phyloP scores from a whole-genome alignment of 805 yeast genomes.

The Candida golubevii region DNA sequence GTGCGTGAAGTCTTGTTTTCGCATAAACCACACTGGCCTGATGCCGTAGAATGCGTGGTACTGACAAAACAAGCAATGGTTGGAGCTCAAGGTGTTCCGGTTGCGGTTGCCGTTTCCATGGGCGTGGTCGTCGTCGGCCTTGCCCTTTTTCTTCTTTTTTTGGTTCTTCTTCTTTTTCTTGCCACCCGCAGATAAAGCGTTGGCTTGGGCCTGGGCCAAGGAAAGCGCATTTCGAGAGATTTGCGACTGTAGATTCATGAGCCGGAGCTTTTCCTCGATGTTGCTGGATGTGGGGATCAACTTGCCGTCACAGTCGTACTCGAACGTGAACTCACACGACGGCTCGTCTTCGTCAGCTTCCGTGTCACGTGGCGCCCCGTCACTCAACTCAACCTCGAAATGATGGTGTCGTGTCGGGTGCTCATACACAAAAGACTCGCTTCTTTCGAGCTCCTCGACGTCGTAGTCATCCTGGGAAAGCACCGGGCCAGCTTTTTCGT shows the following conservation, averaged over 20 bases:
- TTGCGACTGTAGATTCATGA: constrained; percentile 26
- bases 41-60: constrained; percentile 48
- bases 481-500: constrained; percentile 2
- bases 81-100: neutral
- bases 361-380: constrained; percentile 25
- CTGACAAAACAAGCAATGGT: constrained; percentile 48
- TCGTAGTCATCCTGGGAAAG: constrained; percentile 34
- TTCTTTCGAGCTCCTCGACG: constrained; percentile 31
- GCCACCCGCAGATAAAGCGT: constrained; percentile 5
- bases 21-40: constrained; percentile 48
- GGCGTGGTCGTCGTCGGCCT: constrained; percentile 5
- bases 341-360: constrained; percentile 32
- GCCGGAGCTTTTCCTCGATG: constrained; percentile 36
- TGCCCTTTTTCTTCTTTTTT: constrained; percentile 10
- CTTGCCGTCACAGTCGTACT: constrained; percentile 39
- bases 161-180: constrained; percentile 14
- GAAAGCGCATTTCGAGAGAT: constrained; percentile 8
- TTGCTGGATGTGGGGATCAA: constrained; percentile 35
- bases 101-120: neutral
- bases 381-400: constrained; percentile 39
- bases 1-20: constrained; percentile 42
- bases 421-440: constrained; percentile 25
- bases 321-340: constrained; percentile 43
- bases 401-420: constrained; percentile 28
- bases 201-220: neutral